Conservation (phyloP, 257 asterid species). For the Echites panduratus region DNA sequence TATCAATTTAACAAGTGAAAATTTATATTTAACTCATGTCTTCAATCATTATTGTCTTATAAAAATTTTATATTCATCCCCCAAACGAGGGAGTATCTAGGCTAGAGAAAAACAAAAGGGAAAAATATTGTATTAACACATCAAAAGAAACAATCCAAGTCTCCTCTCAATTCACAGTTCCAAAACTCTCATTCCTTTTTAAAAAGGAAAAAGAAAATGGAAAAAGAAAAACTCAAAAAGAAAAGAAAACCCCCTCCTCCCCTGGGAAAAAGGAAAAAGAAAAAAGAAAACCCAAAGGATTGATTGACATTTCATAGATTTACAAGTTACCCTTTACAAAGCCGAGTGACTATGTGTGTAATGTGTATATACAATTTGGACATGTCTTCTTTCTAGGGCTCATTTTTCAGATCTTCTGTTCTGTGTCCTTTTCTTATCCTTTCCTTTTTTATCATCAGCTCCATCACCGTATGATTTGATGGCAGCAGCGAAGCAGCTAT, state of each 20-base stretch:
- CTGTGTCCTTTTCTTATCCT: background rate
- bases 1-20: too few relatives aligned
- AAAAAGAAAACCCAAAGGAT: background rate
- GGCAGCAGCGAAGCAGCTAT: conserved; percentile 6
- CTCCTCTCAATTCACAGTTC: conserved; percentile 5
- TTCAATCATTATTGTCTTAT: too few relatives aligned
- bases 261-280: background rate
- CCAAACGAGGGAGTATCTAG: too few relatives aligned
- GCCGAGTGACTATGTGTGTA: background rate
- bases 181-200: background rate
- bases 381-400: background rate
- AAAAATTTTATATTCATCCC: too few relatives aligned
- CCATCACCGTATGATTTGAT: background rate
- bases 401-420: background rate
- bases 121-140: background rate
- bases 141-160: background rate
- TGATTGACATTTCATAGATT: conserved; percentile 12
- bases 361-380: conserved; percentile 13
- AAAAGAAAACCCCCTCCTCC: background rate
- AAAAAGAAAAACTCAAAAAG: background rate
- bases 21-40: too few relatives aligned
- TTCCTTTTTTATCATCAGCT: background rate
- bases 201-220: background rate
- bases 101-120: too few relatives aligned
- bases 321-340: conserved; percentile 16